phyloP scores from a whole-genome alignment of 306 rosid species.

The Pueraria montana region DNA sequence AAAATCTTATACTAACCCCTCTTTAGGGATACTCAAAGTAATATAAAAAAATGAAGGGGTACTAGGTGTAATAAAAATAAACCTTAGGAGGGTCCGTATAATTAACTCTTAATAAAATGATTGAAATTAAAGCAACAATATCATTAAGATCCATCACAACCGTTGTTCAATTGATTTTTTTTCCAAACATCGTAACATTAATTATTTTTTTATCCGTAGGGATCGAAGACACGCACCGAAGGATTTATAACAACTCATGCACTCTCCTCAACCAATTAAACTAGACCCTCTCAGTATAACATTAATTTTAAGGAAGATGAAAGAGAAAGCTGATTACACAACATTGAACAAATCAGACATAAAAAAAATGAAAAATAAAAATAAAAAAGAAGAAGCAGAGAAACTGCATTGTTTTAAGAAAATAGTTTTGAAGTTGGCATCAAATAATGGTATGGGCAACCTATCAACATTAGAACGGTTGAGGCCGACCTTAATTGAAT shows the following conservation, averaged over 20 bases:
- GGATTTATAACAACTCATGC: too few species aligned
- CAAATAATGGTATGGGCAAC: constrained; percentile 14
- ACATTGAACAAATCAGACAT: neutral
- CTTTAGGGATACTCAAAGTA: too few species aligned
- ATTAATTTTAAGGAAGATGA: neutral
- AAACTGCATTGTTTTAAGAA: neutral
- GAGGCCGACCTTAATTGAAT: constrained; percentile 20
- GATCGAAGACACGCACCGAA: too few species aligned
- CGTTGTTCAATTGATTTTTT: neutral
- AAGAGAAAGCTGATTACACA: neutral
- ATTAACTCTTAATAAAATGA: neutral
- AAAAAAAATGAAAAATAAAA: too few species aligned
- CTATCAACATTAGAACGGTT: constrained; percentile 2
- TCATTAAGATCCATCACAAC: neutral
- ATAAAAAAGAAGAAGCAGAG: neutral
- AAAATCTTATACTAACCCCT: too few species aligned
- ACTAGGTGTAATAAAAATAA: too few species aligned
- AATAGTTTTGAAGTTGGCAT: neutral
- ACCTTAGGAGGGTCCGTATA: too few species aligned
- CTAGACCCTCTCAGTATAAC: too few species aligned
- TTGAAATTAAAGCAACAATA: neutral
- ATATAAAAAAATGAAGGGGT: too few species aligned
- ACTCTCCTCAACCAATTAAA: too few species aligned
- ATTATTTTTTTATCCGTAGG: too few species aligned
- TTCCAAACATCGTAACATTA: neutral